Conservation (phyloP, 1,284 basidiomycete genomes). For the Anthracocystis setariae region DNA sequence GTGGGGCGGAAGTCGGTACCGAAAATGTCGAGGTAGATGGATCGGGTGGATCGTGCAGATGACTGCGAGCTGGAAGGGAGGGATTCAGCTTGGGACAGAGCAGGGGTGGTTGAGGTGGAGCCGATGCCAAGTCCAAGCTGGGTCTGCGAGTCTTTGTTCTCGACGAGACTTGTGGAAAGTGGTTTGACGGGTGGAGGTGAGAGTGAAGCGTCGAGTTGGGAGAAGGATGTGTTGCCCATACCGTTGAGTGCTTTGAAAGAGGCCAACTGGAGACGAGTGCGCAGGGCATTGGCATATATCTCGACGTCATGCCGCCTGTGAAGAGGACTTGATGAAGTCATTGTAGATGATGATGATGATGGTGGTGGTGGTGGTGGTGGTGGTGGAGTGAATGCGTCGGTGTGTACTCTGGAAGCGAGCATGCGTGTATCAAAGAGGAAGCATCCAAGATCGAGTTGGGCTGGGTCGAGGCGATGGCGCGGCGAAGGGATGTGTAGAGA, state of each 20-base stretch:
- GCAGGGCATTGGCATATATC: slow-evolving; percentile 46
- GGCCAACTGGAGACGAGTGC: slow-evolving; percentile 41
- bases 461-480: background rate
- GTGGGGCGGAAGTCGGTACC: slow-evolving; percentile 36
- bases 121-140: slow-evolving; percentile 1
- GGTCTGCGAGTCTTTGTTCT: slow-evolving; percentile 11
- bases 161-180: slow-evolving; percentile 19
- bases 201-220: slow-evolving; percentile 17
- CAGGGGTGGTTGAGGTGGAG: slow-evolving; percentile 23
- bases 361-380: slow-evolving; percentile 4
- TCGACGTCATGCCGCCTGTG: slow-evolving; percentile 36
- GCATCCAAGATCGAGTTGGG: background rate
- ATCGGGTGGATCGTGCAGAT: slow-evolving; percentile 22
- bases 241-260: slow-evolving; percentile 48
- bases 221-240: slow-evolving; percentile 25
- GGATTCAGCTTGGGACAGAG: slow-evolving; percentile 33
- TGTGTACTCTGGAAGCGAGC: slow-evolving; percentile 10
- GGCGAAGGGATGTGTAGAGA: background rate
- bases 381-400: background rate
- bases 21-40: slow-evolving; percentile 48
- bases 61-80: slow-evolving; percentile 29
- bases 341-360: slow-evolving; percentile 1
- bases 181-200: slow-evolving; percentile 8
- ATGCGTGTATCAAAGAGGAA: background rate
- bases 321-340: background rate